Conservation (phyloP, 176 grass and related monocot genomes). For the Aechmea fasciata region DNA sequence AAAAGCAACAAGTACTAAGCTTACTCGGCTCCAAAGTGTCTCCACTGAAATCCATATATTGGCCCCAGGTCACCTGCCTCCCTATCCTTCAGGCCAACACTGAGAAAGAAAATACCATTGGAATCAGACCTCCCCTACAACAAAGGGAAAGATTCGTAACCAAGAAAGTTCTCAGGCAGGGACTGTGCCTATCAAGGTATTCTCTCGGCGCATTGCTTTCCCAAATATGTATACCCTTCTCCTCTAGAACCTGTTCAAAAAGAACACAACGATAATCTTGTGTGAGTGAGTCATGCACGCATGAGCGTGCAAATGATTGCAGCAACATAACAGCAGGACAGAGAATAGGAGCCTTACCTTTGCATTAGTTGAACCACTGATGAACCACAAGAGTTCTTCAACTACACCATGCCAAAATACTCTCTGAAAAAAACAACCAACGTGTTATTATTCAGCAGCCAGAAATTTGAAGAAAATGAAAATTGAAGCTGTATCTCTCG, state of each 20-base stretch:
- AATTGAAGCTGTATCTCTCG: background rate
- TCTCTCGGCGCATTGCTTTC: conserved; percentile 87
- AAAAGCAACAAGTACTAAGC: background rate
- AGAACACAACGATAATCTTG: background rate
- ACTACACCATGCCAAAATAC: conserved; percentile 82
- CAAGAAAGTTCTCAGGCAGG: conserved; percentile 13
- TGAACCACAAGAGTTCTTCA: conserved; percentile 92
- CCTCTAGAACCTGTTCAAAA: conserved; percentile 54
- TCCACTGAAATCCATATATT: conserved; percentile 88
- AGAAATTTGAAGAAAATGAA: background rate
- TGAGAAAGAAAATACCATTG: conserved; percentile 5
- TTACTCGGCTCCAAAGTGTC: conserved; percentile 83
- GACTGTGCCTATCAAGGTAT: conserved; percentile 66
- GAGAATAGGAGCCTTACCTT: conserved; percentile 64
- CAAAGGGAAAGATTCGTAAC: background rate
- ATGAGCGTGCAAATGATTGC: no score
- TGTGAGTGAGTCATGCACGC: no score
- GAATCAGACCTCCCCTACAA: background rate
- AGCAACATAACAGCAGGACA: no score
- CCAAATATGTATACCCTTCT: conserved; percentile 79
- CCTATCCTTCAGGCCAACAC: conserved; percentile 55
- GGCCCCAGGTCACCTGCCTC: conserved; percentile 79
- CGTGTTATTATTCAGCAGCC: background rate
- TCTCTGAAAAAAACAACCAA: conserved; percentile 36
- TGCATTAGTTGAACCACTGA: conserved; percentile 75